Evolutionary conservation across 768 basidiomycete species (phyloP).

Genomic region (Cyclocybe cylindracea): DNA sequence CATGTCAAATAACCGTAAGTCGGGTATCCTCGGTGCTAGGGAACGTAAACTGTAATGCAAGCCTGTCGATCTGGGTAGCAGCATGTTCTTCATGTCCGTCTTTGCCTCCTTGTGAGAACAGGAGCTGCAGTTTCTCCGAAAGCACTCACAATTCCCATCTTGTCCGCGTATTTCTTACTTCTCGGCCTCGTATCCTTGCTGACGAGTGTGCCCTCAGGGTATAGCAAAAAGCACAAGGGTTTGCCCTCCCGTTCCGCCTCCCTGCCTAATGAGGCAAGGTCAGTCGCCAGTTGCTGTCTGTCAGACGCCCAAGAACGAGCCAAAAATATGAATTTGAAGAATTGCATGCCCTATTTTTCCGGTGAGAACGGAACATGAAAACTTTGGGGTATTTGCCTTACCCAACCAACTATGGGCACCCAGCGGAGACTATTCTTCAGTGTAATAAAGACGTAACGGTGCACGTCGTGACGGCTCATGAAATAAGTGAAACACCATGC

Average conservation of each 20-base stretch:
- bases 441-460: slow-evolving; percentile 83
- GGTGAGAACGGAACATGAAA: slow-evolving; percentile 1
- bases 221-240: slow-evolving; percentile 82
- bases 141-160: slow-evolving; percentile 81
- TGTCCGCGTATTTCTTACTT: slow-evolving; percentile 86
- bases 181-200: slow-evolving; percentile 83
- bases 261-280: slow-evolving; percentile 68
- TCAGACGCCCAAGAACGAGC: slow-evolving; percentile 91
- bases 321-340: slow-evolving; percentile 92
- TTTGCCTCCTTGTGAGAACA: slow-evolving; percentile 27
- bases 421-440: slow-evolving; percentile 87
- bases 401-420: slow-evolving; percentile 89
- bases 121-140: neutral
- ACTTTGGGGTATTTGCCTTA: slow-evolving; percentile 31
- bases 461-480: slow-evolving; percentile 56
- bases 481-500: slow-evolving; percentile 84
- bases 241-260: slow-evolving; percentile 67
- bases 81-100: slow-evolving; percentile 77
- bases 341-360: slow-evolving; percentile 77
- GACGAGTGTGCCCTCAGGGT: slow-evolving; percentile 95
- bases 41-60: slow-evolving; percentile 83
- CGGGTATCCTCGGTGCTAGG: slow-evolving; percentile 73
- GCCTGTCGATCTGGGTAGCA: slow-evolving; percentile 93
- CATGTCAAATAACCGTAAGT: slow-evolving; percentile 83
- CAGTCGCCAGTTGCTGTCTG: slow-evolving; percentile 59